Evolutionary conservation across 2,329 filamentous ascomycete species (phyloP), one percentile per base, ranked within the genome.

Genomic region (Alternaria ethzedia): DNA sequence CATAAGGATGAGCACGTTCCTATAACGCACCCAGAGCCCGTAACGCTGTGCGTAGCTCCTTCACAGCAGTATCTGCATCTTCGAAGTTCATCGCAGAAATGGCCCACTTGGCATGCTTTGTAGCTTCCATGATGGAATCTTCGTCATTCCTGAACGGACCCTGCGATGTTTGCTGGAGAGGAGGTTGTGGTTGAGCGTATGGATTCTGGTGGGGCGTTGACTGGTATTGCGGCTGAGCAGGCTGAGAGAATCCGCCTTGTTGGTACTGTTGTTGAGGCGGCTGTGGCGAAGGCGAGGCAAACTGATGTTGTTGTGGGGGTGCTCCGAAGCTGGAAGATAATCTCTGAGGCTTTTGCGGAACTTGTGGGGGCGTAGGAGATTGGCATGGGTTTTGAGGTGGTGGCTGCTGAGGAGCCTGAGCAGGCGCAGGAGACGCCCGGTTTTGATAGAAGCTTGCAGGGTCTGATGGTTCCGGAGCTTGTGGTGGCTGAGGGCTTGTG

Each of bases 51-150:
- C 88, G 88, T 65, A 99, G 79, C 76, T 99, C 94, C 74, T 90
- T 90, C 5, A 98, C 90, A 0, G 96, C 96, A 0, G 96, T 99
- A 2, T 90, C 86, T 2, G 97, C 91, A 78, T 99, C 96, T 71
- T 99, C 96, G 80, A 99, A 99, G 73, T 97, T 97, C 51, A 99
- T 82, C 0, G 96, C 96, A 11, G 94, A 97, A 45, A 98, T 97
- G 0, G 96, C 96, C 93, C 93, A 99, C 74, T 93, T 94, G 3
- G 95, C 94, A 82, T 98, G 96, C 78, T 98, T 99, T 79, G 97
- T 94, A 5, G 96, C 95, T 71, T 90, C 87, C 36, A 88, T 83
- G 36, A 97, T 90, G 0, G 91, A 85, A 63, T 86, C 83, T 68
- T 94, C 90, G 67, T 97, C 93, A 11, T 81, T 83, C 5, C 81